Conservation (phyloP, 306 rosid genomes). For the Purshia tridentata region DNA sequence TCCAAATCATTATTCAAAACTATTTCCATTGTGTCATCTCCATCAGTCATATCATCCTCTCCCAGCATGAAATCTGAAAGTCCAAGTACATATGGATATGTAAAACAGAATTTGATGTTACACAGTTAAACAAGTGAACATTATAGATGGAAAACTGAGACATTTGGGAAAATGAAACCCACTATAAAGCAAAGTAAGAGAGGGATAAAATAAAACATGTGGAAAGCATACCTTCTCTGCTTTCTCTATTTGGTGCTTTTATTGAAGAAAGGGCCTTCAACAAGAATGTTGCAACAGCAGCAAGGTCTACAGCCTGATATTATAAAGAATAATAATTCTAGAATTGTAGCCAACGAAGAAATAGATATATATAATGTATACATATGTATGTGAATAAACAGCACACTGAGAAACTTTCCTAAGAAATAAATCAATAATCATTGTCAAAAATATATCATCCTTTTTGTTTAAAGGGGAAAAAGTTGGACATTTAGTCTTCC, state of each 20-base stretch:
- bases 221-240: conserved; percentile 53
- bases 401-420: not conserved
- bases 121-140: conserved; percentile 9
- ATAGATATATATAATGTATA: not conserved
- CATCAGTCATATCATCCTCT: conserved; percentile 61
- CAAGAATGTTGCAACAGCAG: conserved; percentile 71
- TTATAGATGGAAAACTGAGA: conserved; percentile 3
- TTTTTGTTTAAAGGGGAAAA: too few relatives aligned
- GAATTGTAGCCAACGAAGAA: not conserved
- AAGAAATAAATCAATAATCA: not conserved
- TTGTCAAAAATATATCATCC: too few relatives aligned
- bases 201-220: conserved; percentile 14
- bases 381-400: not conserved
- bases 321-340: not conserved
- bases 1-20: conserved; percentile 64
- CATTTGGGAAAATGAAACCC: too few relatives aligned
- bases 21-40: conserved; percentile 58
- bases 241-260: conserved; percentile 42
- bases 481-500: too few relatives aligned
- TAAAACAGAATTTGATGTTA: not conserved
- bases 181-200: too few relatives aligned
- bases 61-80: conserved; percentile 56
- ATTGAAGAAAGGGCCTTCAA: conserved; percentile 76
- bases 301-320: conserved; percentile 81
- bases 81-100: not conserved